Base-by-base conservation (phyloP, 2,329 filamentous ascomycete genomes). In the Myotisia sp. region DNA sequence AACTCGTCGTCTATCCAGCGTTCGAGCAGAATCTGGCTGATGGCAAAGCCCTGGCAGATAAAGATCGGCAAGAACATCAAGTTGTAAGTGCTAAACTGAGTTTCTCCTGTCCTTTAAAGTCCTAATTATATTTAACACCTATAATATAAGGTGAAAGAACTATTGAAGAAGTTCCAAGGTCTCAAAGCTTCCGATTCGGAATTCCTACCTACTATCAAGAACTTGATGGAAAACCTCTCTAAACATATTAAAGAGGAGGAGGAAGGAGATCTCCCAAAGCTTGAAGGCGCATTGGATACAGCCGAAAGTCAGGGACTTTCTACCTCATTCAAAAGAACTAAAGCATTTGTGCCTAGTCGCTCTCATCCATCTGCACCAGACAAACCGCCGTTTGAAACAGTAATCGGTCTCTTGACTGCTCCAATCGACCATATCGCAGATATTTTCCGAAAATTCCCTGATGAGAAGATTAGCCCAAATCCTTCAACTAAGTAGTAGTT, bases 401-500 rank as follows among this genome's bases (percentile, higher is more conserved):
- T 60, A 0, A 62, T 61, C 37, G 69, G 66, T 0, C 43, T 76
- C 14, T 40, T 76, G 49, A 53, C 65, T 0, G 68, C 71, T 9
- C 71, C 71, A 0, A 54, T 76, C 12, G 73, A 76, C 47, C 63
- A 62, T 38, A 40, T 76, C 20, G 54, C 53, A 23, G 70, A 76
- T 47, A 33, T 72, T 5, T 71, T 74, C 42, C 52, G 64, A 13
- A 68, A 65, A 46, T 76, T 72, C 43, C 68, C 67, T 3, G 47
- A 49, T 14, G 38, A 47, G 17, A 21, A 21, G 16, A 32, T 36
- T 10, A 39, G 37, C 26, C 33, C 37, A 8, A 36, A 39, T 13
- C 33, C 37, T 3, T 39, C 33, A 10, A 39, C 37, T 3, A 39
- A 39, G 28, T 39, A 27, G 28, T 32, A 26, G 13, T 26, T 26